Conservation (phyloP, 441 rosid genomes). For the Adansonia rubrostipa region DNA sequence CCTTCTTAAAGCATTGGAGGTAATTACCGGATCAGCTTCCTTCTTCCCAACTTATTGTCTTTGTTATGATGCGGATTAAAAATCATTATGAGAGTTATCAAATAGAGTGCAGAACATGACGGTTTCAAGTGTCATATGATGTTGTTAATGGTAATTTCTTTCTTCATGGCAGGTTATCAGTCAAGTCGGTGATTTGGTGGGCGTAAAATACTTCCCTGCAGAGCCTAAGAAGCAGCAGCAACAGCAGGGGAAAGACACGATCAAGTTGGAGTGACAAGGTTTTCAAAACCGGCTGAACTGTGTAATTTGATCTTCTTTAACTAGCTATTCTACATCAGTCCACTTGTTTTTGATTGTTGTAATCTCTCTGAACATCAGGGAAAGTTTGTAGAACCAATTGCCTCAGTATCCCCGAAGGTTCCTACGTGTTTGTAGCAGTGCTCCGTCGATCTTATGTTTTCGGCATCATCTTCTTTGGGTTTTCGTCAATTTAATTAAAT, state of each 20-base stretch:
- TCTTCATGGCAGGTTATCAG: slow-evolving; percentile 60
- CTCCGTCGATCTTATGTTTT: neutral
- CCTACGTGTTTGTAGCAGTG: slow-evolving; percentile 10
- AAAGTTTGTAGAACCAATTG: slow-evolving; percentile 4
- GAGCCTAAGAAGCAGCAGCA: slow-evolving; percentile 63
- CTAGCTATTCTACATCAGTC: neutral
- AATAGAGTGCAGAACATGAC: neutral
- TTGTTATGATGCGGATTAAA: neutral
- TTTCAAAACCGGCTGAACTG: neutral
- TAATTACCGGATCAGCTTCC: slow-evolving; percentile 26
- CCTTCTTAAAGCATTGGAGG: slow-evolving; percentile 76
- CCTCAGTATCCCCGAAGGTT: neutral
- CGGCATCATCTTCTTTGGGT: neutral
- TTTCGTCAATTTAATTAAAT: neutral
- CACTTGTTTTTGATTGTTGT: neutral
- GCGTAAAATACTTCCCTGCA: slow-evolving; percentile 84
- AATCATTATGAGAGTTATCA: neutral
- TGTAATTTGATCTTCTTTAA: neutral
- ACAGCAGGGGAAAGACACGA: slow-evolving; percentile 32
- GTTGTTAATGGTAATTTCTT: neutral
- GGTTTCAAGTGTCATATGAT: neutral
- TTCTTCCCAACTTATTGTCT: neutral
- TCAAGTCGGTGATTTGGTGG: slow-evolving; percentile 72
- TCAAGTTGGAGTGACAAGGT: slow-evolving; percentile 49
- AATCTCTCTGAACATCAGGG: slow-evolving; percentile 17